These are phyloP conservation scores for Phytophthora niederhauseri DNA, from an alignment of 352 stramenopile genomes.

Conservation along the genomic window DNA sequence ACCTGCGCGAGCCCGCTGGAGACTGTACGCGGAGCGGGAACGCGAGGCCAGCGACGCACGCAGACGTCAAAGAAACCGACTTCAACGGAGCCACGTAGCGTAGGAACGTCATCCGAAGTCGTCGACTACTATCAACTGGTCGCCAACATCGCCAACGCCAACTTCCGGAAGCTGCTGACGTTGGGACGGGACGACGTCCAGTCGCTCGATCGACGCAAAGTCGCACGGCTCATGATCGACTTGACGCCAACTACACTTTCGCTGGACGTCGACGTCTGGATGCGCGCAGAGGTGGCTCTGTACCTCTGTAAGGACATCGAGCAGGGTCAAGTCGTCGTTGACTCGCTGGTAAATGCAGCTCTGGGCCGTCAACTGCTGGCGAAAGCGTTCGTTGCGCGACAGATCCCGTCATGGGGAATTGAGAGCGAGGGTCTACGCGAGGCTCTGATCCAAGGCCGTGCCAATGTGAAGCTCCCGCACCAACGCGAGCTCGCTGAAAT, in stretches of 20 bases:
- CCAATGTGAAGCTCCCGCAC: background rate
- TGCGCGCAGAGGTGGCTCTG: background rate
- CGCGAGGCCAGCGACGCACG: background rate
- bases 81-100: background rate
- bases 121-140: background rate
- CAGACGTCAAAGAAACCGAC: background rate
- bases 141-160: background rate
- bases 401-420: background rate
- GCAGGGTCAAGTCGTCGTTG: background rate
- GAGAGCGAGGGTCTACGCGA: background rate
- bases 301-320: background rate
- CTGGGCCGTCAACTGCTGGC: background rate
- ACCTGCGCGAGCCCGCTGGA: background rate
- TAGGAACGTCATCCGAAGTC: background rate
- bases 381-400: background rate
- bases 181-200: background rate
- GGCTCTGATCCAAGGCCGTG: background rate
- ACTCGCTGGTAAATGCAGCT: background rate
- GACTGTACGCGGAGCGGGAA: background rate
- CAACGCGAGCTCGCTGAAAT: background rate
- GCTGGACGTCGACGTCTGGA: background rate
- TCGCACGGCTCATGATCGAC: background rate
- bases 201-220: background rate
- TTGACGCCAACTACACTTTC: slow-evolving; percentile 1
- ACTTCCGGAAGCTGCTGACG: slow-evolving; percentile 1